These are phyloP conservation scores for Phanerodontia chrysosporium DNA, from an alignment of 768 basidiomycete genomes.

Conservation along the genomic window DNA sequence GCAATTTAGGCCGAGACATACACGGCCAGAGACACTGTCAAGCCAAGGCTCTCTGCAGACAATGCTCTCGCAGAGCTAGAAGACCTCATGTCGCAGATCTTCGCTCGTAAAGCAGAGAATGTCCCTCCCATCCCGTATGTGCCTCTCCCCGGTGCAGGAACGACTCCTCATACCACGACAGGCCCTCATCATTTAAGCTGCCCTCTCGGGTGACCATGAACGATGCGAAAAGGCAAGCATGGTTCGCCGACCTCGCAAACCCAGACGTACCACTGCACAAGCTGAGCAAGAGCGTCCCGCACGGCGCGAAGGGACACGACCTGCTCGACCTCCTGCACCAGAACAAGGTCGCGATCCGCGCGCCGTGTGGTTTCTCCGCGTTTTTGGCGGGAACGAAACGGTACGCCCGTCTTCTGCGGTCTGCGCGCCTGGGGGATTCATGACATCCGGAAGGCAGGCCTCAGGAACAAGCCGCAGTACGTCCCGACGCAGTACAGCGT, in stretches of 20 bases:
- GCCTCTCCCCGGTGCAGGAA: background rate
- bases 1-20: conserved; percentile 54
- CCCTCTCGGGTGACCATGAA: conserved; percentile 81
- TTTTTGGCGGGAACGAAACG: conserved; percentile 85
- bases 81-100: conserved; percentile 73
- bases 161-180: conserved; percentile 20
- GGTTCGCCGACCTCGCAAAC: conserved; percentile 82
- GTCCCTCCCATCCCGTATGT: conserved; percentile 63
- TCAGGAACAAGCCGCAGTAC: conserved; percentile 75
- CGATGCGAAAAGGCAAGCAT: conserved; percentile 72
- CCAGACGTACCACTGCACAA: conserved; percentile 77
- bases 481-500: conserved; percentile 80
- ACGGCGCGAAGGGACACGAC: conserved; percentile 82
- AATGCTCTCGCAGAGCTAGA: conserved; percentile 59
- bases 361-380: conserved; percentile 85
- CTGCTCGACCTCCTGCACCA: conserved; percentile 74
- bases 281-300: conserved; percentile 80
- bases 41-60: conserved; percentile 45
- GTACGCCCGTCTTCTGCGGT: conserved; percentile 34
- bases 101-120: conserved; percentile 54
- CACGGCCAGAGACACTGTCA: conserved; percentile 52
- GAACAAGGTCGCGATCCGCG: conserved; percentile 76
- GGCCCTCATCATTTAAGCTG: conserved; percentile 68
- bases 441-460: conserved; percentile 47
- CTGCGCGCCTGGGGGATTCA: background rate